These are phyloP conservation scores for Aspergillus haitiensis DNA, from an alignment of 495 filamentous ascomycete species.

Conservation along the genomic window DNA sequence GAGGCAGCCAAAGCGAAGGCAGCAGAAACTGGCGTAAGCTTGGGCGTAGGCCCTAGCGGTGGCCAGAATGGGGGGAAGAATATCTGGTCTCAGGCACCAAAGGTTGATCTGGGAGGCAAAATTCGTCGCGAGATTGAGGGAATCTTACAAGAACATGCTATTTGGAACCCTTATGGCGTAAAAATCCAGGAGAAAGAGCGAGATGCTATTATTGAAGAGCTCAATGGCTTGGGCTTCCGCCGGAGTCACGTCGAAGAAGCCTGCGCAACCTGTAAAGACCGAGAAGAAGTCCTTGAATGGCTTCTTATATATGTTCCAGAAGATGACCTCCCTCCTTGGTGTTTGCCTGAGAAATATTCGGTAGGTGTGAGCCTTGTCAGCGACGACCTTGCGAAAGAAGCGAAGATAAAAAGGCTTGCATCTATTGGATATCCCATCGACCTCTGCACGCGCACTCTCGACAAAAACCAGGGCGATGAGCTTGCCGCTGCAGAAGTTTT, in stretches of 20 bases:
- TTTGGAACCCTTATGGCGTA: slow-evolving; percentile 82
- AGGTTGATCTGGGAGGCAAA: slow-evolving; percentile 85
- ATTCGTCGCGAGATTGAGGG: slow-evolving; percentile 75
- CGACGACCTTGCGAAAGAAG: slow-evolving; percentile 75
- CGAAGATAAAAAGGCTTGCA: slow-evolving; percentile 75
- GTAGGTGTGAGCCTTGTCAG: slow-evolving; percentile 83
- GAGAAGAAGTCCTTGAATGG: slow-evolving; percentile 92
- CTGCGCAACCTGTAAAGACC: slow-evolving; percentile 78
- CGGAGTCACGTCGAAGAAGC: slow-evolving; percentile 88
- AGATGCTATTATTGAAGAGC: slow-evolving; percentile 66
- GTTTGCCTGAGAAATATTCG: slow-evolving; percentile 83
- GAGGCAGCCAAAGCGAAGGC: slow-evolving; percentile 63
- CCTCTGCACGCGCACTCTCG: slow-evolving; percentile 72
- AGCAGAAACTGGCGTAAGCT: slow-evolving; percentile 50
- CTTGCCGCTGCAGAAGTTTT: slow-evolving; percentile 73
- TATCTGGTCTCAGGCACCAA: slow-evolving; percentile 82
- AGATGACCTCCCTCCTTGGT: slow-evolving; percentile 88
- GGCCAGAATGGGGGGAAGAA: slow-evolving; percentile 46
- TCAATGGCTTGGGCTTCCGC: slow-evolving; percentile 76
- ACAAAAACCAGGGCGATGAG: slow-evolving; percentile 69
- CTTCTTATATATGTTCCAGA: slow-evolving; percentile 94
- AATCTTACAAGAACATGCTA: slow-evolving; percentile 68
- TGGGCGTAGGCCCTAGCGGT: slow-evolving; percentile 34
- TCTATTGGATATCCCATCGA: slow-evolving; percentile 81
- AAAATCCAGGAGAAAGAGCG: slow-evolving; percentile 59